Base-by-base conservation (phyloP, 768 basidiomycete species). In the Hypholoma fasciculare region DNA sequence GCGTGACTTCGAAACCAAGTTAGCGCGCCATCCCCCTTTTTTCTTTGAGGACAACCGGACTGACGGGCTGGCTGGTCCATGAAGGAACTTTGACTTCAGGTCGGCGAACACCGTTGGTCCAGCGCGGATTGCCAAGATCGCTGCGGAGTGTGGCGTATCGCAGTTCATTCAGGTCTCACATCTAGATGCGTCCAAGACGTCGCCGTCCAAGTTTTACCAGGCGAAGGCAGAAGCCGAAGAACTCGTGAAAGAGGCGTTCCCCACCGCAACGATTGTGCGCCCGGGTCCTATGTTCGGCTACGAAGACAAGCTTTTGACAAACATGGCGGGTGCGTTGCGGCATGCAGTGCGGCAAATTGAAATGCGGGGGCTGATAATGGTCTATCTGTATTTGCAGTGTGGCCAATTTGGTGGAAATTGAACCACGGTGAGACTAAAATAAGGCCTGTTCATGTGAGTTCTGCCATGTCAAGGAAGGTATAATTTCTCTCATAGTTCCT, bases 1-100 rank as follows among this genome's bases (percentile, higher is more conserved):
- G 17, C 80, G 96, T 51, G 92, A 98, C 71, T 96, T 89, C 70
- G 91, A 93, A 77, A 99, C 97, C 59, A 96, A 96, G 96, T 96
- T 65, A 51, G 83, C 69, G 48, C 49, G 43, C 19, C 52, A 4
- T 23, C 6, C 30, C 58, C n/a, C 9, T 19, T 52, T 52, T 26
- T 7, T 9, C 48, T 47, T 59, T 27, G 54, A 30, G 57, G 27
- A 13, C 60, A 52, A 46, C 16, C 19, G n/a, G 23, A 23, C 49
- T 53, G 52, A 43, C 53, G 42, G 30, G 47, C 30, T 34, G 30
- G 30, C 30, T 34, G 30, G 30, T 34, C 65, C 54, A 52, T 46
- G 44, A 63, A 98, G 96, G 80, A 98, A 97, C 78, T 98, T 90
- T 76, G 78, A 83, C 68, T 96, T 81, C 74, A 75, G 82, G 49